Conservation (phyloP, 208 protist species). For the Blechomonas ayalai region DNA sequence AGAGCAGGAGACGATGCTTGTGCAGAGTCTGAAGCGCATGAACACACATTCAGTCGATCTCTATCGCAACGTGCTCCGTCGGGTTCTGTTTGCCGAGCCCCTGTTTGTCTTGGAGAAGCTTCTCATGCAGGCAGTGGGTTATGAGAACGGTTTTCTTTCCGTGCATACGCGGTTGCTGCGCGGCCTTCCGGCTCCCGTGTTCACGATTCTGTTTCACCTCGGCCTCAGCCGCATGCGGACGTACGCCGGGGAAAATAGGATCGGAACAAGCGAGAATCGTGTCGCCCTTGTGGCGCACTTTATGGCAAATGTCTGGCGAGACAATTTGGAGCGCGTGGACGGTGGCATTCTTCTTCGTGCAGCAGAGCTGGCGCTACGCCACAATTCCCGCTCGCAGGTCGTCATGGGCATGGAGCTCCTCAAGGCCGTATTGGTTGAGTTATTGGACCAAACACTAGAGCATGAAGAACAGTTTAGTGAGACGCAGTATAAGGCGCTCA, state of each 20-base stretch:
- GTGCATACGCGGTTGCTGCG: conserved; percentile 55
- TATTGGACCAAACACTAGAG: conserved; percentile 39
- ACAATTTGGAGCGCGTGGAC: conserved; percentile 26
- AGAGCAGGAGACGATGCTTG: conserved; percentile 50
- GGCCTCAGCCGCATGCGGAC: conserved; percentile 38
- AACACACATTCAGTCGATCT: conserved; percentile 46
- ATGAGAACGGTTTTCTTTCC: conserved; percentile 69
- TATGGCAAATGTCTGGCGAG: conserved; percentile 46
- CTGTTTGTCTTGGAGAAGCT: conserved; percentile 55
- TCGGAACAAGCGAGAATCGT: conserved; percentile 26
- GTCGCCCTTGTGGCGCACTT: conserved; percentile 43
- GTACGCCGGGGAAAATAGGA: conserved; percentile 35
- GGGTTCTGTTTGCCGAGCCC: conserved; percentile 58
- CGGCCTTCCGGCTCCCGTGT: conserved; percentile 35
- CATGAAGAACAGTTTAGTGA: conserved; percentile 63
- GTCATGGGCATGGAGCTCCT: conserved; percentile 61
- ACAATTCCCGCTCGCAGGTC: conserved; percentile 24
- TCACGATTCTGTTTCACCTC: conserved; percentile 50
- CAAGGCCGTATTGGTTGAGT: conserved; percentile 37
- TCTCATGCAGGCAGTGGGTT: conserved; percentile 67
- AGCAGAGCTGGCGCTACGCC: conserved; percentile 50
- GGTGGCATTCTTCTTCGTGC: conserved; percentile 39
- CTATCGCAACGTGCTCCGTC: conserved; percentile 42
- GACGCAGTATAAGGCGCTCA: conserved; percentile 38
- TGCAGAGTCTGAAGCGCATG: conserved; percentile 62